Percentiles rank a stretch among this genome's conserved stretches.
Conservation (phyloP, 306 rosid species). For the Fagus crenata region DNA sequence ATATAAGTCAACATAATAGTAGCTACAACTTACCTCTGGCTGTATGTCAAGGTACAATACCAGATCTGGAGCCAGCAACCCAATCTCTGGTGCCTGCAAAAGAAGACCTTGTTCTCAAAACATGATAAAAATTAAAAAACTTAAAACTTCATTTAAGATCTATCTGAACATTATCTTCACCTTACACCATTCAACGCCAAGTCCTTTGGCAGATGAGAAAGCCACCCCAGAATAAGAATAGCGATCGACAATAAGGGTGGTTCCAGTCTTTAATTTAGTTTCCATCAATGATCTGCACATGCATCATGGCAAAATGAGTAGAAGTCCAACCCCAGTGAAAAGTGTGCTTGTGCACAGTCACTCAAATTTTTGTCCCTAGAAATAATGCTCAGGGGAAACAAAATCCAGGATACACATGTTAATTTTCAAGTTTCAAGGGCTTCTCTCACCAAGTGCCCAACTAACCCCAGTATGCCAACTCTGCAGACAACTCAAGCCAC, state of each 20-base stretch:
- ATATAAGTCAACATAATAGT: neutral
- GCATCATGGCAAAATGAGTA: conserved; percentile 11
- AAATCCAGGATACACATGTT: neutral
- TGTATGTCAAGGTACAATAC: conserved; percentile 78
- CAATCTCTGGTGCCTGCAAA: conserved; percentile 81
- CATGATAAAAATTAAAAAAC: conserved; percentile 17
- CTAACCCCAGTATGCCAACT: neutral
- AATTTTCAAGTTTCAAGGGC: neutral
- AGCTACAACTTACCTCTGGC: conserved; percentile 61
- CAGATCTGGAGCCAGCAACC: conserved; percentile 78
- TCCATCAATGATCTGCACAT: conserved; percentile 78
- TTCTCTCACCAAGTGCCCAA: neutral
- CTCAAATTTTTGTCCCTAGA: neutral
- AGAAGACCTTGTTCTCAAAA: conserved; percentile 17
- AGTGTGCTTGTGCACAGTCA: neutral
- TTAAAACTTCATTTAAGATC: neutral
- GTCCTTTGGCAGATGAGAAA: conserved; percentile 90
- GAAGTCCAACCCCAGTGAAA: conserved; percentile 6
- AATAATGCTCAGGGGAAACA: neutral
- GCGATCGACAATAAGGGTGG: conserved; percentile 85
- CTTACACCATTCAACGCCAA: conserved; percentile 87
- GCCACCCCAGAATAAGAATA: conserved; percentile 95
- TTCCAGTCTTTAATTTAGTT: conserved; percentile 72
- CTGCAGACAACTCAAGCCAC: neutral
- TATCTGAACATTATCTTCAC: conserved; percentile 32